phyloP scores from a whole-genome alignment of 2,329 filamentous ascomycete species.

The Colletotrichum sp. region DNA sequence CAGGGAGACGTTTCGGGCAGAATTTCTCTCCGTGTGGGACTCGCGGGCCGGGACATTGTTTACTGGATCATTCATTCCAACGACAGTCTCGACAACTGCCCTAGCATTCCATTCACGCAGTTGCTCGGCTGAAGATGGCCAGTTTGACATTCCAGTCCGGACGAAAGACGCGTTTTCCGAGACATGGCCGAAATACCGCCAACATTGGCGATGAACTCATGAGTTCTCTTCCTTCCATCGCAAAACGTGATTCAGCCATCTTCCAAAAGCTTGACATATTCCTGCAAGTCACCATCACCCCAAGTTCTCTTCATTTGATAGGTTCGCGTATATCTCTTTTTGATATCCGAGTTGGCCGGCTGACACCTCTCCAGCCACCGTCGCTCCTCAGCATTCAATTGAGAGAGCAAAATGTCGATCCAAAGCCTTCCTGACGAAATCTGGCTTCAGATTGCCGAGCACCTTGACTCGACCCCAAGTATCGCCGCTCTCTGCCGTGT shows the following conservation, averaged over 20 bases:
- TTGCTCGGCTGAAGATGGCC: background rate
- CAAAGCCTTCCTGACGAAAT: background rate
- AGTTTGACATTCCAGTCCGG: background rate
- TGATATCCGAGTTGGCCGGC: background rate
- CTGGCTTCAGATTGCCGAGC: background rate
- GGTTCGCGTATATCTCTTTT: background rate
- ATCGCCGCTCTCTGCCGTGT: background rate
- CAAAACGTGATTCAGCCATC: background rate
- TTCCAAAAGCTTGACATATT: fast-evolving
- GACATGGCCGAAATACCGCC: background rate
- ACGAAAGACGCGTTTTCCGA: background rate
- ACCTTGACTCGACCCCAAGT: background rate
- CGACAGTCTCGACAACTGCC: background rate
- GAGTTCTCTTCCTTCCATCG: background rate
- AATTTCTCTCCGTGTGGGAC: background rate
- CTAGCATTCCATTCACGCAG: background rate
- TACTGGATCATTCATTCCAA: background rate
- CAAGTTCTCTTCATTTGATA: background rate
- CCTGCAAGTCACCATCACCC: fast-evolving
- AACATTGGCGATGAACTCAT: background rate
- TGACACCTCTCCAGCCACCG: background rate
- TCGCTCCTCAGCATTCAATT: fast-evolving
- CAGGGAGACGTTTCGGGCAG: background rate
- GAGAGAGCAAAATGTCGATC: fast-evolving
- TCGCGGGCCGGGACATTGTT: fast-evolving